A percentile compares a stretch with the other conserved stretches of the same genome.
Conservation (phyloP, 305 asterid species). For the Fraxinus nigra region DNA sequence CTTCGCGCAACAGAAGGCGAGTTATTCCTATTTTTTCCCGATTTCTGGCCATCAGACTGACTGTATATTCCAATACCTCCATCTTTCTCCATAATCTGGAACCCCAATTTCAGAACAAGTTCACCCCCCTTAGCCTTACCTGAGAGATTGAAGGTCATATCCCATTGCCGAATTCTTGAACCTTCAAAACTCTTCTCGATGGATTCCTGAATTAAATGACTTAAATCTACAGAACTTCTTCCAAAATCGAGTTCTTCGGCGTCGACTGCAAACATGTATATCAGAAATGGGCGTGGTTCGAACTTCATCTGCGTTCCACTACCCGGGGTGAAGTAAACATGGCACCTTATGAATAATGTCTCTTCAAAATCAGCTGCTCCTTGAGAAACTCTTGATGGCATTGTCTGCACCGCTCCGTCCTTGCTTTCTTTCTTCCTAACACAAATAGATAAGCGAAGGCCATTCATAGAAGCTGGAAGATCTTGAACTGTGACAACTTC, state of each 20-base stretch:
- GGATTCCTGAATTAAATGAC: slow-evolving; percentile 62
- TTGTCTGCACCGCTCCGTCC: slow-evolving; percentile 76
- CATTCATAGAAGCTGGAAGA: slow-evolving; percentile 82
- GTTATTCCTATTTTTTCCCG: slow-evolving; percentile 21
- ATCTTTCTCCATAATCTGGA: slow-evolving; percentile 92
- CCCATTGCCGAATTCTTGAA: slow-evolving; percentile 65
- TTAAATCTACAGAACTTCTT: slow-evolving; percentile 55
- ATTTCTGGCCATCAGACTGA: slow-evolving; percentile 47
- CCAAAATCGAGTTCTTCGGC: slow-evolving; percentile 76
- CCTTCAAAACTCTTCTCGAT: slow-evolving; percentile 68
- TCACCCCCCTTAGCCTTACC: slow-evolving; percentile 89
- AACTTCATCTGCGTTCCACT: slow-evolving; percentile 49
- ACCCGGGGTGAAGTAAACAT: slow-evolving; percentile 68
- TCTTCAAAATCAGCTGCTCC: slow-evolving; percentile 89
- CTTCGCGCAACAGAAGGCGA: slow-evolving; percentile 52
- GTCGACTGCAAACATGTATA: slow-evolving; percentile 63
- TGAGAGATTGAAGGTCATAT: slow-evolving; percentile 40
- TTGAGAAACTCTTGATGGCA: slow-evolving; percentile 83
- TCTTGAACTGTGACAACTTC: slow-evolving; percentile 70
- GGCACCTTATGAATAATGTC: slow-evolving; percentile 74
- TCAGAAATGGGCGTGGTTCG: slow-evolving; percentile 73
- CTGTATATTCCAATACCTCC: slow-evolving; percentile 71
- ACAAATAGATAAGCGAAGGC: slow-evolving; percentile 77
- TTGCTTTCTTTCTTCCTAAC: slow-evolving; percentile 70
- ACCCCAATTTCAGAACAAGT: slow-evolving; percentile 68